Evolutionary conservation across 108 stramenopile genomes (phyloP).

Genomic region (Craspedostauros australis): DNA sequence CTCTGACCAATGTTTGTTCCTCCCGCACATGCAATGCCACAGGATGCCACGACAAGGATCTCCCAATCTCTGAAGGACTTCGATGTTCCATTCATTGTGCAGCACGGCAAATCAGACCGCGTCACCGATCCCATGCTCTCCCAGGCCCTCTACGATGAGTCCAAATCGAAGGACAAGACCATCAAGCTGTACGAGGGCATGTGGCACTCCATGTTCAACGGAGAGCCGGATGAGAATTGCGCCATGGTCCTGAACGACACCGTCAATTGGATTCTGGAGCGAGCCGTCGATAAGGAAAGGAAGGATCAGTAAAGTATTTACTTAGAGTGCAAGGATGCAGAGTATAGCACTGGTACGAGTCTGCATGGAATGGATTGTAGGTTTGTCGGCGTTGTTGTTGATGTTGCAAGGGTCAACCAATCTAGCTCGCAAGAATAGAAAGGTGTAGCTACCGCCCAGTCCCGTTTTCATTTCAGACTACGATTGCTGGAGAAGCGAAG

Average conservation of each 20-base stretch:
- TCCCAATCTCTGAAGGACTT: constrained; percentile 32
- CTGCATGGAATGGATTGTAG: too few species aligned
- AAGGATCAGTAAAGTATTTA: too few species aligned
- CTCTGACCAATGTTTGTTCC: too few species aligned
- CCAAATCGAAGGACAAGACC: constrained; percentile 46
- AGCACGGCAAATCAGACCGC: constrained; percentile 52
- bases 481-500: too few species aligned
- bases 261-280: constrained; percentile 42
- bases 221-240: constrained; percentile 38
- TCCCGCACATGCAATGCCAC: too few species aligned
- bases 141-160: constrained; percentile 48
- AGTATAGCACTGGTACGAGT: too few species aligned
- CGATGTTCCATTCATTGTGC: constrained; percentile 53
- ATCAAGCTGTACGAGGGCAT: constrained; percentile 55
- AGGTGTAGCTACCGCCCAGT: too few species aligned
- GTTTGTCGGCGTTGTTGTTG: too few species aligned
- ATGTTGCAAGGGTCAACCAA: too few species aligned
- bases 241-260: constrained; percentile 34
- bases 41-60: constrained; percentile 41
- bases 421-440: too few species aligned
- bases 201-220: constrained; percentile 40
- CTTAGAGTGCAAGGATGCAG: too few species aligned
- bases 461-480: too few species aligned
- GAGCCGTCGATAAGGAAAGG: constrained; percentile 2
- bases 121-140: constrained; percentile 55